A percentile compares a stretch with the other conserved stretches of the same genome.
Conservation (phyloP, 2,329 filamentous ascomycete genomes). For the Cytospora leucostoma region DNA sequence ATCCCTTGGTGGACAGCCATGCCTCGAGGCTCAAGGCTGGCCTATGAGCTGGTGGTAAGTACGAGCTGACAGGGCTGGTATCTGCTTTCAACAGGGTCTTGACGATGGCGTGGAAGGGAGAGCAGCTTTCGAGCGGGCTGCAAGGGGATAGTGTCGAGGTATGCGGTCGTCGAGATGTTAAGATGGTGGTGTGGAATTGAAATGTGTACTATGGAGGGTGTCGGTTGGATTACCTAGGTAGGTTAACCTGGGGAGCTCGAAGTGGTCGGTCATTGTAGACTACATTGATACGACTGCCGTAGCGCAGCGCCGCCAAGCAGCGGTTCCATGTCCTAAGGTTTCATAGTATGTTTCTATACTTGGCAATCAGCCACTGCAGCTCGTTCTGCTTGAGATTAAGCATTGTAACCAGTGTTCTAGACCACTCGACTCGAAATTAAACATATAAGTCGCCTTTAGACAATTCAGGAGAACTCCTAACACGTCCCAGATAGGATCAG, state of each 20-base stretch:
- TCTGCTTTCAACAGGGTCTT: background rate
- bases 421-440: conserved; percentile 6
- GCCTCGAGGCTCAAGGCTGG: conserved; percentile 15
- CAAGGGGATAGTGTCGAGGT: background rate
- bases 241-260: background rate
- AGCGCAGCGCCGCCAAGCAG: background rate
- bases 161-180: background rate
- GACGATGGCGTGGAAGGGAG: background rate
- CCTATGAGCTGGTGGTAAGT: background rate
- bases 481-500: background rate
- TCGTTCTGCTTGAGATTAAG: conserved; percentile 8
- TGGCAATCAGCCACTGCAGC: conserved; percentile 17
- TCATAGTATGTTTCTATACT: conserved; percentile 7
- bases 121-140: background rate
- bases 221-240: background rate
- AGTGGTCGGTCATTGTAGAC: background rate
- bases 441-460: conserved; percentile 2
- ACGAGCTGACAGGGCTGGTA: background rate
- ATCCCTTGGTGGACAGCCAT: conserved; percentile 26
- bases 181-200: background rate
- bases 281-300: background rate
- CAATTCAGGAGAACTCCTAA: background rate
- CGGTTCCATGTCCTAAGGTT: background rate
- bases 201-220: background rate
- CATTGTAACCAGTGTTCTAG: background rate